phyloP scores from a whole-genome alignment of 352 stramenopile species.

The Ophiocytium majus region DNA sequence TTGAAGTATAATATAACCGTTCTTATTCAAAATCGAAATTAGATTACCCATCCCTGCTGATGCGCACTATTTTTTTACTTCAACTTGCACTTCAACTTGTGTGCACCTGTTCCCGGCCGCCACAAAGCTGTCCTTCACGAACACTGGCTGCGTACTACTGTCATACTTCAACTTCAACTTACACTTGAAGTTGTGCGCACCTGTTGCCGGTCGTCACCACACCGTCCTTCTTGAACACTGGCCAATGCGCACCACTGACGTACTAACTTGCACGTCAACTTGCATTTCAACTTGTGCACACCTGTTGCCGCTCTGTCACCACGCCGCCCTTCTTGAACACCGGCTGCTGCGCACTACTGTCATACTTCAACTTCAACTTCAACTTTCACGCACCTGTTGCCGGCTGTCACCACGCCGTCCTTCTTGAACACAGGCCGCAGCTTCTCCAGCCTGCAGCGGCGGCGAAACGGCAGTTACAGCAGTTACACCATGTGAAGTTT shows the following conservation, averaged over 20 bases:
- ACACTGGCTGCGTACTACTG: too few species aligned
- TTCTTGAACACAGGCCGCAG: slow-evolving; percentile 96
- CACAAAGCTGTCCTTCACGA: slow-evolving; percentile 95
- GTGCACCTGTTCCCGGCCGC: slow-evolving; percentile 84
- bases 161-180: too few species aligned
- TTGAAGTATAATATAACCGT: too few species aligned
- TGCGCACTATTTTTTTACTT: too few species aligned
- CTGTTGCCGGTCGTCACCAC: slow-evolving; percentile 89
- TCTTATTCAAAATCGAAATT: too few species aligned
- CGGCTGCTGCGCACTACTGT: too few species aligned
- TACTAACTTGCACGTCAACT: too few species aligned
- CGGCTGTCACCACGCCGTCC: slow-evolving; percentile 90
- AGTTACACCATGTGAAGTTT: too few species aligned
- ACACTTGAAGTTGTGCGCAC: too few species aligned
- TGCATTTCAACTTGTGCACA: slow-evolving; percentile 24
- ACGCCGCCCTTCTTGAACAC: slow-evolving; percentile 97
- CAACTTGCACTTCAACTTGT: slow-evolving; percentile 22
- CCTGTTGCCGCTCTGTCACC: slow-evolving; percentile 87
- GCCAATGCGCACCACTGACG: too few species aligned
- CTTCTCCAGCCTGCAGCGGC: slow-evolving; percentile 72
- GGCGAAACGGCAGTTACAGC: slow-evolving; percentile 28
- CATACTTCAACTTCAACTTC: too few species aligned
- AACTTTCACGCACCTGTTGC: slow-evolving; percentile 65
- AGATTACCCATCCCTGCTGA: too few species aligned
- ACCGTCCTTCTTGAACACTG: slow-evolving; percentile 96